Conservation (phyloP, 2,329 filamentous ascomycete species). For the Paracoccidioides brasiliensis region DNA sequence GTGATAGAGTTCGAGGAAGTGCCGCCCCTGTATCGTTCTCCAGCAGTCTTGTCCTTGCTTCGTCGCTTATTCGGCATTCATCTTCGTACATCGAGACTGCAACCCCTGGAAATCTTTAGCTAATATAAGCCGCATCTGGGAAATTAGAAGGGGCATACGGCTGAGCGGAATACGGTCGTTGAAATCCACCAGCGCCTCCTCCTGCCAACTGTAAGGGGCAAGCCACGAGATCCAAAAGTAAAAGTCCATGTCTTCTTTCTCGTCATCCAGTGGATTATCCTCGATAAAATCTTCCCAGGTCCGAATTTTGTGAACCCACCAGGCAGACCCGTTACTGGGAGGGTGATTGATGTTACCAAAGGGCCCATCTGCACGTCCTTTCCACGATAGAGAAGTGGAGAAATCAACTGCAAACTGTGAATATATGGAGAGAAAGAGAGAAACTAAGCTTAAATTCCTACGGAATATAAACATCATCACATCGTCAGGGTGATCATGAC, state of each 20-base stretch:
- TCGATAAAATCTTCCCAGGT: not conserved
- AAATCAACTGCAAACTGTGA: no score
- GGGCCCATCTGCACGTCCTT: not conserved
- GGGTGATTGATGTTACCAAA: not conserved
- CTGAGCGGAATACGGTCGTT: conserved; percentile 13
- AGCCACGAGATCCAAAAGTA: not conserved
- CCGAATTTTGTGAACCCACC: not conserved
- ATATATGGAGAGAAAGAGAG: no score
- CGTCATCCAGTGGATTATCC: not conserved
- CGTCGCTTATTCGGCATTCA: conserved; percentile 14
- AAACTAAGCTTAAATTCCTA: no score
- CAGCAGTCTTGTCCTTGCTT: conserved; percentile 14
- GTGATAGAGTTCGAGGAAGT: conserved; percentile 21
- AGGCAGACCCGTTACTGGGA: not conserved
- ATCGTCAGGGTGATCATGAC: no score
- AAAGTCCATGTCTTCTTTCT: not conserved
- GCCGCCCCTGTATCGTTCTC: conserved; percentile 11
- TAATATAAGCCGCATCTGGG: conserved; percentile 19
- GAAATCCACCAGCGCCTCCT: not conserved
- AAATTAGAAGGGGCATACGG: conserved; percentile 19
- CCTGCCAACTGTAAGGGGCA: not conserved
- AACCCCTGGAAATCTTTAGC: conserved; percentile 7
- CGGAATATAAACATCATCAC: no score
- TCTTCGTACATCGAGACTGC: conserved; percentile 12
- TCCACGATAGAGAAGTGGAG: no score